Evolutionary conservation across 345 rosid species (phyloP).

Genomic region (Gossypium anomalum): DNA sequence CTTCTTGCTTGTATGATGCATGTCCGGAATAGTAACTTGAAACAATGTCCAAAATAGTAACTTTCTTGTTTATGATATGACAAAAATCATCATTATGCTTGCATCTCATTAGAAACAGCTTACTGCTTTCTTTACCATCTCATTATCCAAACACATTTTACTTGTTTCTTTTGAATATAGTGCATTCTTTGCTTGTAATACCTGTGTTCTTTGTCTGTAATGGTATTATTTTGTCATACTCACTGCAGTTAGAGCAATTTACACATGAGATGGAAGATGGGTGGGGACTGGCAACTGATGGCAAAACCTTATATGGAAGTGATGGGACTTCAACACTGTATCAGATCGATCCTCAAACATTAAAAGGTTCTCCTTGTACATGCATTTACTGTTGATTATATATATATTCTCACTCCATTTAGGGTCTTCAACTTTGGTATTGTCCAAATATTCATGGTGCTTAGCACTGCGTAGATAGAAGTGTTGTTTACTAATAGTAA

Average conservation of each 20-base stretch:
- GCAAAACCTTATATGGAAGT: constrained; percentile 73
- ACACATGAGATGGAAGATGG: constrained; percentile 88
- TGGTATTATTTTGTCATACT: constrained; percentile 8
- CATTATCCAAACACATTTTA: neutral
- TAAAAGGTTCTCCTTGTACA: constrained; percentile 45
- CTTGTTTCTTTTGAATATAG: neutral
- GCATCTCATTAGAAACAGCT: neutral
- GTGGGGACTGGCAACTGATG: constrained; percentile 96
- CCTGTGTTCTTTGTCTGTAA: neutral
- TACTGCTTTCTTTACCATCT: neutral
- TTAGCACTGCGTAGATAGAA: neutral
- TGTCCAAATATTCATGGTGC: neutral
- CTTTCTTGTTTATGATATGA: neutral
- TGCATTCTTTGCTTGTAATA: neutral
- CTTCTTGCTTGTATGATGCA: neutral
- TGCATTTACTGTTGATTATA: constrained; percentile 13
- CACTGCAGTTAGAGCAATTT: constrained; percentile 60
- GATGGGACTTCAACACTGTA: constrained; percentile 87
- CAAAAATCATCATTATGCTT: neutral
- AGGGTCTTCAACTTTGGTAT: neutral
- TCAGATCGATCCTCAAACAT: constrained; percentile 61
- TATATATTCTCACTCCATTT: constrained; percentile 1
- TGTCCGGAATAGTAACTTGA: neutral
- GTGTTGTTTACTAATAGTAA: neutral
- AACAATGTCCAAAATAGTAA: neutral